Evolutionary conservation across 257 asterid species (phyloP).

Genomic region (Solanum acaule): DNA sequence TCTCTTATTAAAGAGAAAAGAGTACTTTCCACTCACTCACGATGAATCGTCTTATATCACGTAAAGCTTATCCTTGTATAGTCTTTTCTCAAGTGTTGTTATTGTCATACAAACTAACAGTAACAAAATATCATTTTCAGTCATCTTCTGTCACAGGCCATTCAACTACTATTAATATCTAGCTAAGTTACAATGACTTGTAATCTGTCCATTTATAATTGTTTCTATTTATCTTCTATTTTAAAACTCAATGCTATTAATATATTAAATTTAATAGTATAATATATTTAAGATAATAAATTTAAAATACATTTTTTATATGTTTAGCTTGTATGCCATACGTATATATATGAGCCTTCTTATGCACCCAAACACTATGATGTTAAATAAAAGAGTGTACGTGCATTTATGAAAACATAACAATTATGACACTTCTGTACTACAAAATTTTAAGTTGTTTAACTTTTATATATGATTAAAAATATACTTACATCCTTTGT

Average conservation of each 20-base stretch:
- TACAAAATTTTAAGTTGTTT: background rate
- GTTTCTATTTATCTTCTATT: background rate
- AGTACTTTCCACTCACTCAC: accelerated
- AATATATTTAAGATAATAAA: background rate
- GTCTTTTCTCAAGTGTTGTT: background rate
- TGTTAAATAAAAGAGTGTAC: background rate
- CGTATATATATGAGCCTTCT: background rate
- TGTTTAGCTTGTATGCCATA: background rate
- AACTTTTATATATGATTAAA: background rate
- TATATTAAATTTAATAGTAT: too few relatives aligned
- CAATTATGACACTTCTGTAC: background rate
- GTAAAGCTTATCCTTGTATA: background rate
- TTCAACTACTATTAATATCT: background rate
- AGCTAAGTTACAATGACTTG: background rate
- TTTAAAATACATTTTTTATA: background rate
- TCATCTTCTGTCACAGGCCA: background rate
- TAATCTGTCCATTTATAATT: background rate
- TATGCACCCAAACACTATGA: background rate
- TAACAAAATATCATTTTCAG: slow-evolving; percentile 33
- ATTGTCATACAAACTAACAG: slow-evolving; percentile 11
- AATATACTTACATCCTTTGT: background rate
- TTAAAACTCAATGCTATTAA: too few relatives aligned
- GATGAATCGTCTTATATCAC: background rate
- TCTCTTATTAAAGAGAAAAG: accelerated
- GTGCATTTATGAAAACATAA: background rate